A percentile compares a stretch with the other conserved stretches of the same genome.
phyloP scores from a whole-genome alignment of 108 stramenopile species.

The Skeletonema menzelii region DNA sequence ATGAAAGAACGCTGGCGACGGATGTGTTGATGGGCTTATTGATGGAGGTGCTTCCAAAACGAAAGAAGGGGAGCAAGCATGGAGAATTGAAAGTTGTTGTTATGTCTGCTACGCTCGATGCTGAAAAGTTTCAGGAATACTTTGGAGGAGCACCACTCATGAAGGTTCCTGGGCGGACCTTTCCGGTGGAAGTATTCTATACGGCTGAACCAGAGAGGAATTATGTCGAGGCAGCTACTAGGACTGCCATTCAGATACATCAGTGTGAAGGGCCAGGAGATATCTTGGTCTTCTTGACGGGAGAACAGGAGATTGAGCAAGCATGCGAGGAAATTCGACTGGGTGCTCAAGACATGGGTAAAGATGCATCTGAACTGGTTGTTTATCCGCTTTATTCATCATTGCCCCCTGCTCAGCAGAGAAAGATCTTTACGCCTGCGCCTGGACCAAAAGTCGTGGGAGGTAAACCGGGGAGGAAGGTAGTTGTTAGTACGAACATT shows the following conservation, averaged over 20 bases:
- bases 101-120: conserved; percentile 98
- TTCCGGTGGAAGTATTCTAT: conserved; percentile 97
- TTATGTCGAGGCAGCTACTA: conserved; percentile 97
- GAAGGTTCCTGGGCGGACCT: conserved; percentile 97
- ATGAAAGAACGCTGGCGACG: conserved; percentile 97
- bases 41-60: conserved; percentile 91
- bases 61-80: conserved; percentile 65
- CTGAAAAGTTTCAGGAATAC: conserved; percentile 92
- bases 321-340: conserved; percentile 92
- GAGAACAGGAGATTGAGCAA: conserved; percentile 98
- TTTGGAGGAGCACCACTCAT: conserved; percentile 87
- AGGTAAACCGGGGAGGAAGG: conserved; percentile 96
- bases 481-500: conserved; percentile 97
- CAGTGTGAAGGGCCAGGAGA: conserved; percentile 97
- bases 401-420: conserved; percentile 94
- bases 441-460: conserved; percentile 93
- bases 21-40: conserved; percentile 99
- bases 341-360: conserved; percentile 61
- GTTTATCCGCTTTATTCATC: conserved; percentile 97
- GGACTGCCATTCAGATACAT: conserved; percentile 97
- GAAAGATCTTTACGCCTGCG: conserved; percentile 90
- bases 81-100: conserved; percentile 96
- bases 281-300: conserved; percentile 97
- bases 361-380: conserved; percentile 81
- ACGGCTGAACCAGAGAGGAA: conserved; percentile 97